Evolutionary conservation across 257 asterid species (phyloP).

Genomic region (Solanum peruvianum): DNA sequence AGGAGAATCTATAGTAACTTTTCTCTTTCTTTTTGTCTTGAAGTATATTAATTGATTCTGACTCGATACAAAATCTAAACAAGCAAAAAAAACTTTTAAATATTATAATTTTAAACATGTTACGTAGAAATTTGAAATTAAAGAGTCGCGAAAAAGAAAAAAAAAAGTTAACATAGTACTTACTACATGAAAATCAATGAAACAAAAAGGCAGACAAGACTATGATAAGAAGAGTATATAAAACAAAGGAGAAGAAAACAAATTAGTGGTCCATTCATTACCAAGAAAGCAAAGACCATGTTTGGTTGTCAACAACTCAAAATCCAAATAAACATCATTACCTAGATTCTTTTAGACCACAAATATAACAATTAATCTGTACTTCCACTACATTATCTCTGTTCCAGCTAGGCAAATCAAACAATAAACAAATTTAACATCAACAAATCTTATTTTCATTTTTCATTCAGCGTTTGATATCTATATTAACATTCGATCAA

Average conservation of each 20-base stretch:
- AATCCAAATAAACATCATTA: not conserved
- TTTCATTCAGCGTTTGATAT: too few relatives aligned
- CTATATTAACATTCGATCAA: rapidly evolving
- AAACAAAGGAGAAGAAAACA: not conserved
- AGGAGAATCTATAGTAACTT: not conserved
- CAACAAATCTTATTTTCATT: not conserved
- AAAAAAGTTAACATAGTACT: not conserved
- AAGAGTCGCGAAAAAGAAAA: not conserved
- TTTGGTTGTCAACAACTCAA: not conserved
- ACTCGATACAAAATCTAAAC: rapidly evolving
- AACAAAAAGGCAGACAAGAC: not conserved
- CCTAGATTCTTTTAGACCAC: not conserved
- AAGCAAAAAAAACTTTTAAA: rapidly evolving
- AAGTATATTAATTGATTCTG: not conserved
- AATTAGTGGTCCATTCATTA: not conserved
- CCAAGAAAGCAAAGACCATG: not conserved
- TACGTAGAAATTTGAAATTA: not conserved
- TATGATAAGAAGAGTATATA: not conserved
- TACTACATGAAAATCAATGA: not conserved
- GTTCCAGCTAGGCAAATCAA: not conserved
- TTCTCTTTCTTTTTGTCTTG: not conserved
- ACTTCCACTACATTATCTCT: not conserved
- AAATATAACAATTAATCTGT: not conserved
- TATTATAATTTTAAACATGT: not conserved
- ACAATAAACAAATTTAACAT: not conserved